Percentiles rank a stretch among this genome's conserved stretches.
These are phyloP conservation scores for Xylaria sp. DNA, from an alignment of 2,329 filamentous ascomycete genomes.

Conservation along the genomic window DNA sequence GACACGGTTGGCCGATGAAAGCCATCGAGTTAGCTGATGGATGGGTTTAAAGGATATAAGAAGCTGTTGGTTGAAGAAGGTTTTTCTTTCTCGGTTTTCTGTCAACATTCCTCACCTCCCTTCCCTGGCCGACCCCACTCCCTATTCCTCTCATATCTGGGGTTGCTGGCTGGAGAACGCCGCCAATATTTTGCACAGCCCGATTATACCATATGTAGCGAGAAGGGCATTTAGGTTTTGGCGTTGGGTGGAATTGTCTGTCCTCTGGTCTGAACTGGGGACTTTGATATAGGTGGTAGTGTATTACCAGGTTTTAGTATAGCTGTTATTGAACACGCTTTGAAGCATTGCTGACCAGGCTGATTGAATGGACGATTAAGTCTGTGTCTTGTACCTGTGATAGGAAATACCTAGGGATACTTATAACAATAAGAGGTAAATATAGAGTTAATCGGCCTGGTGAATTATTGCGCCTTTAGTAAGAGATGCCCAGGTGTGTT, in stretches of 20 bases:
- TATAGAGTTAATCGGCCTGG: no score
- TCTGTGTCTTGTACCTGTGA: background rate
- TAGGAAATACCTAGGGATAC: background rate
- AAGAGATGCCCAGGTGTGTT: no score
- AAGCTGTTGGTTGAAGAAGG: conserved; percentile 9
- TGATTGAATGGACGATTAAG: no score
- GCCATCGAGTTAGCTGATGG: conserved; percentile 37
- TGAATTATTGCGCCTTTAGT: no score
- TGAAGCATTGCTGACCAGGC: no score
- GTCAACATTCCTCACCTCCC: background rate
- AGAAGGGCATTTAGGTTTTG: background rate
- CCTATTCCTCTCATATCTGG: no score
- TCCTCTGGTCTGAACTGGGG: background rate
- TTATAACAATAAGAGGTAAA: no score
- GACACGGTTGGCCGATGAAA: conserved; percentile 46
- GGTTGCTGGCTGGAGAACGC: no score
- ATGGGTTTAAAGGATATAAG: conserved; percentile 39
- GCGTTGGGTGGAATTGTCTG: background rate
- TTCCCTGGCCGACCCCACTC: background rate
- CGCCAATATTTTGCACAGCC: background rate
- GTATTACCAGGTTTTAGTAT: background rate
- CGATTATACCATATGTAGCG: background rate
- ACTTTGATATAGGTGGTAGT: background rate
- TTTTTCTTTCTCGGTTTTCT: background rate
- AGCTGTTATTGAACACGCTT: background rate